A percentile compares a stretch with the other conserved stretches of the same genome.
Evolutionary conservation across 805 yeast genomes (phyloP).

Genomic region (Ogataea glucozyma): DNA sequence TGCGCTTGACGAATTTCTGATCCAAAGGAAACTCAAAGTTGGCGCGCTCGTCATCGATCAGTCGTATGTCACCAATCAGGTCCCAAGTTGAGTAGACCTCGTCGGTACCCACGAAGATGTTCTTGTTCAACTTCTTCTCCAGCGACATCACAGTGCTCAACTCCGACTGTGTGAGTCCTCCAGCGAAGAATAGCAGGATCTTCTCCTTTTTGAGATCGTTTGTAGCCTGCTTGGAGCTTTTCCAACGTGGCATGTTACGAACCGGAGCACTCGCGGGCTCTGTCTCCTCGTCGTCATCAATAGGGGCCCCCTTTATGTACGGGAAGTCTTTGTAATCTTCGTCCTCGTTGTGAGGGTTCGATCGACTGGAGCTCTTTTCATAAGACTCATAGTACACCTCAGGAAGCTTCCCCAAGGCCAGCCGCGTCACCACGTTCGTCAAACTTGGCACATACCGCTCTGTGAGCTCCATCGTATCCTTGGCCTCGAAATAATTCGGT

Average conservation of each 20-base stretch:
- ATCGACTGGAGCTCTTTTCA: too few species aligned
- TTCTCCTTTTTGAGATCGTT: conserved; percentile 52
- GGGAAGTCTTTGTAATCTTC: conserved; percentile 57
- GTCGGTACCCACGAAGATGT: conserved; percentile 81
- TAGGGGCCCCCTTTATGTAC: conserved; percentile 40
- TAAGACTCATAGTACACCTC: conserved; percentile 27
- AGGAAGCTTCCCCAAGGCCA: conserved; percentile 30
- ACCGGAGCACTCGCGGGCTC: conserved; percentile 17
- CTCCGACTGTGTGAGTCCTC: conserved; percentile 88
- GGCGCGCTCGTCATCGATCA: conserved; percentile 29
- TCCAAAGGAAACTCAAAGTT: conserved; percentile 30
- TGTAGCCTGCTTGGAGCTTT: conserved; percentile 25
- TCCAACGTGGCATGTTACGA: conserved; percentile 35
- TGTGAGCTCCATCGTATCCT: conserved; percentile 26
- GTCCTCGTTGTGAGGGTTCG: conserved; percentile 18
- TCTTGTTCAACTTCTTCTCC: conserved; percentile 60
- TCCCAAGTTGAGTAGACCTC: conserved; percentile 53
- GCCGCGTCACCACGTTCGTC: conserved; percentile 28
- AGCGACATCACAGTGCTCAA: conserved; percentile 73
- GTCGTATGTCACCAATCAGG: conserved; percentile 34
- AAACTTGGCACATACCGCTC: conserved; percentile 30
- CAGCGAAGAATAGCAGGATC: conserved; percentile 78
- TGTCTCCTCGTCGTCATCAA: conserved; percentile 23
- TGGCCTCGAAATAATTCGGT: conserved; percentile 54
- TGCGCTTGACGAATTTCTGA: conserved; percentile 16